Base-by-base conservation (phyloP, 2,329 filamentous ascomycete species). In the Chrysoporthe cubensis region DNA sequence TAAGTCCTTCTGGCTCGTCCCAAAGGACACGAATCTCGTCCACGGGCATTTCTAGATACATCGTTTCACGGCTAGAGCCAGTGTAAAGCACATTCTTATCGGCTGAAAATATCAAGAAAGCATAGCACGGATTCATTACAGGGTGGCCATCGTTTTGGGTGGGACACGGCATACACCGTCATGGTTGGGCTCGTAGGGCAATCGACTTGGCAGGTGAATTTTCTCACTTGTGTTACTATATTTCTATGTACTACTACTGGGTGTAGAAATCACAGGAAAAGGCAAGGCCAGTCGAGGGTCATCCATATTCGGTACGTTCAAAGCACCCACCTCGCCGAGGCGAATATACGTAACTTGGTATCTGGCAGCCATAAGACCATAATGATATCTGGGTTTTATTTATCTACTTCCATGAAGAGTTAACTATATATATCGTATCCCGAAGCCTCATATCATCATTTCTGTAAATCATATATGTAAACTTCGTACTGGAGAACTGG, bases 121-220 rank as follows among this genome's bases (percentile, higher is more conserved):
- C 59, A 48, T 48, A 61, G 59, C 59, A 48, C 43, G 59, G 59
- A 8, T 48, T 48, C 57, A 34, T 44, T 18, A 42, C n/a, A 48
- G 59, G 43, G 32, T n/a, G 8, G 4, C 11, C 21, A 32, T 26
- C 13, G 37, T n/a, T 16, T n/a, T 32, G 21, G 26, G 13, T 9
- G 48, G 58, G 40, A 34, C 9, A 48, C 13, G 59, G 26, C 43
- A 48, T 21, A 21, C 2, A 37, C 18, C 37, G n/a, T 34, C 50
- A 32, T 16, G 21, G 32, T 40, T n/a, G 34, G 34, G 32, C 16
- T 40, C 16, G 7, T 11, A 8, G 16, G 34, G 34, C 5, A 57
- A 5, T n/a, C 6, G 34, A 57, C 50, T 21, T 40, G 14, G 21
- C 2, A 26, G 32, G 40, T 32, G 34, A 57, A 57, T 57, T 21